These are phyloP conservation scores for Didymella arachidicola DNA, from an alignment of 2,329 filamentous ascomycete genomes.

Conservation along the genomic window DNA sequence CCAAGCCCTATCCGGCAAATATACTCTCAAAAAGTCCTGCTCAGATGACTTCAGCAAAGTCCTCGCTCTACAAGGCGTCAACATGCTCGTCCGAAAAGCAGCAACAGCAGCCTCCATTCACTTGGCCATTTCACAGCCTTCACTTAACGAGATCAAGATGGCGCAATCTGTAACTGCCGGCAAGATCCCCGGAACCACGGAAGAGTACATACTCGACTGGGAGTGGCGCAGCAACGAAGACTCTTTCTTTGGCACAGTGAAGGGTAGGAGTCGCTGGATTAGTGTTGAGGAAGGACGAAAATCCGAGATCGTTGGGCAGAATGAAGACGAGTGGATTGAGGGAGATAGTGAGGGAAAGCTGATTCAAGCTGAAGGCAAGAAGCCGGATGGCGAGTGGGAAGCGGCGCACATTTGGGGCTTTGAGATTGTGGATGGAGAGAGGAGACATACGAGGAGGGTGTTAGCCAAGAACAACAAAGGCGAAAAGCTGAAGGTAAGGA, in stretches of 20 bases:
- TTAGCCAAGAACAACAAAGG: slow-evolving; percentile 18
- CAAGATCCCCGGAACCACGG: slow-evolving; percentile 24
- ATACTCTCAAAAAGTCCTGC: slow-evolving; percentile 22
- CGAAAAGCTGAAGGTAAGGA: slow-evolving; percentile 19
- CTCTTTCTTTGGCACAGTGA: slow-evolving; percentile 22
- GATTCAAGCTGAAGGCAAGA: slow-evolving; percentile 23
- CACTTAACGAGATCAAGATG: slow-evolving; percentile 19
- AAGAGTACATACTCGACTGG: slow-evolving; percentile 23
- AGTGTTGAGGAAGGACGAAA: slow-evolving; percentile 18
- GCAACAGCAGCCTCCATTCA: slow-evolving; percentile 25
- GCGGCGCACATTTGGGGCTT: slow-evolving; percentile 27
- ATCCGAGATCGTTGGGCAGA: slow-evolving; percentile 8
- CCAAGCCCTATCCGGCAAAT: slow-evolving; percentile 22
- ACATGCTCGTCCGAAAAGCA: slow-evolving; percentile 20
- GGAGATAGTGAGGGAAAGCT: slow-evolving; percentile 20
- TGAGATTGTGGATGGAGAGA: slow-evolving; percentile 20
- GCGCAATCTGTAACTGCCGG: slow-evolving; percentile 23
- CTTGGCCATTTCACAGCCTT: slow-evolving; percentile 25
- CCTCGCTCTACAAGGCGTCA: slow-evolving; percentile 26
- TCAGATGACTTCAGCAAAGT: slow-evolving; percentile 27
- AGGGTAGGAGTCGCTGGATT: slow-evolving; percentile 25
- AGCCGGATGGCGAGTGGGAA: slow-evolving; percentile 22
- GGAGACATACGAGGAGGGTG: slow-evolving; percentile 23
- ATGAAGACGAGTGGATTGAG: slow-evolving; percentile 20
- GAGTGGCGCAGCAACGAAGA: slow-evolving; percentile 28